A percentile compares a stretch with the other conserved stretches of the same genome.
Conservation (phyloP, 1,284 basidiomycete genomes). For the Prillingera fragicola region DNA sequence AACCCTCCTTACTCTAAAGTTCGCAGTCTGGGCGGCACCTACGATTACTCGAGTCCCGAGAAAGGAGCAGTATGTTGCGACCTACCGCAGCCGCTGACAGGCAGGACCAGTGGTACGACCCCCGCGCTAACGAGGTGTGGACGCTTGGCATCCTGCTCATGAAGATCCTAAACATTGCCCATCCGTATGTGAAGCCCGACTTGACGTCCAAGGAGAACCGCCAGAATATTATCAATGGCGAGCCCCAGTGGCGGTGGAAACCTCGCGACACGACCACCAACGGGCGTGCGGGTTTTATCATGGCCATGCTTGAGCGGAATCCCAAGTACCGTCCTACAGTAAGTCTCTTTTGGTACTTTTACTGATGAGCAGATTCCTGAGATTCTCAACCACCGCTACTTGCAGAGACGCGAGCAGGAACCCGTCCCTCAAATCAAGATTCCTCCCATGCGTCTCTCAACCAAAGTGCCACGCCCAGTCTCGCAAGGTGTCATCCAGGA, state of each 20-base stretch:
- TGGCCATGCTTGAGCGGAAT: conserved; percentile 35
- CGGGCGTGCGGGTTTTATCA: conserved; percentile 27
- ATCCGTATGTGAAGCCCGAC: conserved; percentile 30
- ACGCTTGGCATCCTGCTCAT: conserved; percentile 40
- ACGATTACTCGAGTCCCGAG: conserved; percentile 45
- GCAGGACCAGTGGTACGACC: conserved; percentile 34
- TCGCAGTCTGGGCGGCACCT: conserved; percentile 39
- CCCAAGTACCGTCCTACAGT: conserved; percentile 33
- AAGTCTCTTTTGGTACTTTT: conserved; percentile 10
- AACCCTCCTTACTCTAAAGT: conserved; percentile 23
- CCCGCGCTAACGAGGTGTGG: conserved; percentile 43
- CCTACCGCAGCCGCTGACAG: conserved; percentile 1
- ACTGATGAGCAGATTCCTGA: conserved; percentile 28
- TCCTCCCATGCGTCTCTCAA: conserved; percentile 18
- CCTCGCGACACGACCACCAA: conserved; percentile 8
- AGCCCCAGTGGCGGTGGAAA: conserved; percentile 21
- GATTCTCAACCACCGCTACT: conserved; percentile 38
- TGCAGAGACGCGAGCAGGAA: conserved; percentile 12
- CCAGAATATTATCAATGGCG: conserved; percentile 21
- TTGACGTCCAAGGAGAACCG: conserved; percentile 24
- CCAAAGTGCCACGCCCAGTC: conserved; percentile 15
- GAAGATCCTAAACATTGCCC: conserved; percentile 33
- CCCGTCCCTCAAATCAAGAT: conserved; percentile 9
- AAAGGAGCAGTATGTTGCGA: conserved; percentile 34
- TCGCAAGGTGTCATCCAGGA: conserved; percentile 29